Evolutionary conservation across 164 flowering plant genomes (phyloP).

Genomic region (Stephania yunnanensis): DNA sequence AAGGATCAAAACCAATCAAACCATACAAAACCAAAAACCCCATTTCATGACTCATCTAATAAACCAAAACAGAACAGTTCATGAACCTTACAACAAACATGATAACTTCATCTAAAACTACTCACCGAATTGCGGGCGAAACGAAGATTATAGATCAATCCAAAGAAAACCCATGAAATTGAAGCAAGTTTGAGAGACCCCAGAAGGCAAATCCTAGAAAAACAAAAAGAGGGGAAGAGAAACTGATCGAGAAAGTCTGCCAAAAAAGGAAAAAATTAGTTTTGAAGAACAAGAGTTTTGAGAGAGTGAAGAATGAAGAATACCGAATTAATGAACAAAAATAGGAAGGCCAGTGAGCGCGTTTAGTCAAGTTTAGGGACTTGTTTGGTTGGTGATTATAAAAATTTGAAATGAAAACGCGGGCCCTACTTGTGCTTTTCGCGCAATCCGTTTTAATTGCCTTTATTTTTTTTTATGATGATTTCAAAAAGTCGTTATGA

Average conservation of each 20-base stretch:
- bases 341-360: too few species aligned
- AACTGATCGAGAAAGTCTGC: too few species aligned
- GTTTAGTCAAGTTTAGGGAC: too few species aligned
- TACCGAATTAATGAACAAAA: too few species aligned
- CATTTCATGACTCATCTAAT: neutral
- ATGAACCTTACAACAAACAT: neutral
- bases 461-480: too few species aligned
- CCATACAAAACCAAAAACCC: too few species aligned
- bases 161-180: neutral
- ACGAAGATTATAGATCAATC: neutral
- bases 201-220: neutral
- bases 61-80: too few species aligned
- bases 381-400: too few species aligned
- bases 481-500: slow-evolving; percentile 17
- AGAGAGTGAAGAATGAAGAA: too few species aligned
- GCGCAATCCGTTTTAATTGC: neutral
- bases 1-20: neutral
- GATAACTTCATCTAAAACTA: neutral
- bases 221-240: too few species aligned
- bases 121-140: neutral
- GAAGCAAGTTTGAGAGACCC: neutral
- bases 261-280: too few species aligned
- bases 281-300: too few species aligned
- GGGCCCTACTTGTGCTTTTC: neutral
- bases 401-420: neutral